phyloP scores from a whole-genome alignment of 2,329 filamentous ascomycete genomes.

The Aureobasidium sp. region DNA sequence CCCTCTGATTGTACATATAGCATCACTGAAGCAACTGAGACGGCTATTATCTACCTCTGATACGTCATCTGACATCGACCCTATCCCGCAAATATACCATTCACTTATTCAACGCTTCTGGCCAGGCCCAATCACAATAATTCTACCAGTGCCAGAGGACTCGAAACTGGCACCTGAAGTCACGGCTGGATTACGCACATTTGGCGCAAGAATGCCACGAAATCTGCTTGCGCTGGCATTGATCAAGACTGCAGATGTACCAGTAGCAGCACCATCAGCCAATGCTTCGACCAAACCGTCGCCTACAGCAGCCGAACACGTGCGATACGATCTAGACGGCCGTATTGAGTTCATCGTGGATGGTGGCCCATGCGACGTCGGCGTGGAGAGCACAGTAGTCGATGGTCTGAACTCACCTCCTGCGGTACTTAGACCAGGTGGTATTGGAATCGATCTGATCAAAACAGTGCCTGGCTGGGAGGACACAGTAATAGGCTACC shows the following conservation, averaged over 20 bases:
- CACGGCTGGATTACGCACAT: constrained; percentile 73
- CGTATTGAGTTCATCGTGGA: constrained; percentile 82
- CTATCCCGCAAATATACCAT: constrained; percentile 66
- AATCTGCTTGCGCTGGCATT: constrained; percentile 77
- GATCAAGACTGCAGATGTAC: constrained; percentile 68
- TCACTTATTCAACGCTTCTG: constrained; percentile 76
- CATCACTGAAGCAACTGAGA: constrained; percentile 68
- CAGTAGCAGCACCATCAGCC: constrained; percentile 84
- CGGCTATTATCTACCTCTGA: constrained; percentile 42
- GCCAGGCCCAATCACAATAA: constrained; percentile 88
- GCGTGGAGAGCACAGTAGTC: constrained; percentile 94
- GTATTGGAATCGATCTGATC: constrained; percentile 74
- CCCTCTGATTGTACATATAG: constrained; percentile 86
- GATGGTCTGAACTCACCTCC: constrained; percentile 79
- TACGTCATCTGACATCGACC: constrained; percentile 22
- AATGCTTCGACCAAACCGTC: constrained; percentile 92
- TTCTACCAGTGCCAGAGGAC: constrained; percentile 64
- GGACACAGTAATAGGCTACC: constrained; percentile 65
- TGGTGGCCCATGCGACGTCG: constrained; percentile 76
- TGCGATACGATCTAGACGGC: constrained; percentile 73
- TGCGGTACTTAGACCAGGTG: constrained; percentile 75
- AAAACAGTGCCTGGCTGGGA: constrained; percentile 72
- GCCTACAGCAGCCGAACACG: constrained; percentile 83
- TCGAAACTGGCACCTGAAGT: constrained; percentile 80
- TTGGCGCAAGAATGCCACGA: constrained; percentile 83